These are phyloP conservation scores for Phytopythium helicoides DNA, from an alignment of 352 stramenopile genomes.

Conservation along the genomic window DNA sequence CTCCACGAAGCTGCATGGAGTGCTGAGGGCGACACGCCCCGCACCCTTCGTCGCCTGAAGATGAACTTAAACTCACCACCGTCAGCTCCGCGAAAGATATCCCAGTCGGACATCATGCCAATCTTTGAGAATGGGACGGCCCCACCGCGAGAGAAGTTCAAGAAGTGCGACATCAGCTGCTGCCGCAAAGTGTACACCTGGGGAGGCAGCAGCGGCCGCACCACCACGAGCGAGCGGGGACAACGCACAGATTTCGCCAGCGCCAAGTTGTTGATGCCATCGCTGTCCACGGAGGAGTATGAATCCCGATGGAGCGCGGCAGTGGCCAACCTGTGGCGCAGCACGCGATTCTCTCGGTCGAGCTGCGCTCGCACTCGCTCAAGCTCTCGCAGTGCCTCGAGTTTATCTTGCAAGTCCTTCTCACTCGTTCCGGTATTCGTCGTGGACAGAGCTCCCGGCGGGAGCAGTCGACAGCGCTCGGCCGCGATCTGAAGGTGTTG, in stretches of 20 bases:
- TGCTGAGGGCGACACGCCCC: not conserved
- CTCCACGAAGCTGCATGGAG: not conserved
- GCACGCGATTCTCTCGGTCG: constrained; percentile 3
- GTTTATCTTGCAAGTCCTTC: not conserved
- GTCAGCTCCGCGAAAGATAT: not conserved
- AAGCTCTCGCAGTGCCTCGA: not conserved
- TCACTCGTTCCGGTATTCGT: not conserved
- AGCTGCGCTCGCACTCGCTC: constrained; percentile 5
- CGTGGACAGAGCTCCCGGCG: not conserved
- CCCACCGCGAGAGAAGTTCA: not conserved
- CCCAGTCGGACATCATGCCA: constrained; percentile 3
- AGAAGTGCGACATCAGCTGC: not conserved
- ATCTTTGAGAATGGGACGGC: not conserved
- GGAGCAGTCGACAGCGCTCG: not conserved
- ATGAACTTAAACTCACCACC: constrained; percentile 1
- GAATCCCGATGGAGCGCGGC: not conserved
- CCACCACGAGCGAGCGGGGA: not conserved
- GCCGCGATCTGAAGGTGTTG: not conserved
- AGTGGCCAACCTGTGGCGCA: constrained; percentile 1
- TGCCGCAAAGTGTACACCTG: not conserved
- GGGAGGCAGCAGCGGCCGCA: not conserved
- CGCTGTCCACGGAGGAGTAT: too few species aligned
- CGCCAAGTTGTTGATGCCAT: too few species aligned
- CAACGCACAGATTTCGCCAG: not conserved
- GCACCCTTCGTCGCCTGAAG: not conserved